Evolutionary conservation across 495 filamentous ascomycete species (phyloP), one percentile per base, ranked within the genome.

Genomic region (Neurospora sp.): DNA sequence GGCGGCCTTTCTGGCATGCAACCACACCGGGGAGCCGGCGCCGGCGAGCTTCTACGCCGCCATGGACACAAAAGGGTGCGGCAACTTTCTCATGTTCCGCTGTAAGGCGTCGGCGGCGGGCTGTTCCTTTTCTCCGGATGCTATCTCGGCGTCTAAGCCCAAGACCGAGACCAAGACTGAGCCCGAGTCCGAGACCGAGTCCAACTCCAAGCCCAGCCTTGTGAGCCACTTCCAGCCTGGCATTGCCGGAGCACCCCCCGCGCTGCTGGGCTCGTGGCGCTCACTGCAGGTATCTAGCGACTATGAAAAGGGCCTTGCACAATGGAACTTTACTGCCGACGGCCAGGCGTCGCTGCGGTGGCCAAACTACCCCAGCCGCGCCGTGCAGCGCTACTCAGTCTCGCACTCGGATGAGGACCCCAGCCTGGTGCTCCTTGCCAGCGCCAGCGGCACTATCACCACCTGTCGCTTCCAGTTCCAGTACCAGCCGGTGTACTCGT

Each of bases 361-460:
- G 70, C 31, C 38, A 42, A 71, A 71, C 37, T 44, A 71, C 38
- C 39, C 70, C n/a, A 71, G 70, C 37, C 70, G 70, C n/a, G 39
- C n/a, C 27, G 70, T 44, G 70, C 14, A 71, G 70, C 70, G 70
- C 70, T 71, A 71, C 70, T 39, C 39, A 44, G 70, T 71, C 70
- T 41, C 70, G 20, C 70, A 71, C 27, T 44, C 70, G 18, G 37
- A 41, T 23, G 39, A 39, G 11, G 70, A 39, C 70, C 70, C 23
- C 38, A 39, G 42, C 16, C 27, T 39, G n/a, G 37, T 71, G 27
- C 31, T 20, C 39, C 70, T 71, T 42, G 70, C 39, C 70, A 71
- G 70, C 70, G n/a, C 70, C 70, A 71, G 70, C 42, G 70, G 70
- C 70, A 44, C 20, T 35, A 71, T 71, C 70, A 71, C 70, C 70